Evolutionary conservation across 192 early-diverging fungal species (phyloP).

Genomic region (Coemansia sp.): DNA sequence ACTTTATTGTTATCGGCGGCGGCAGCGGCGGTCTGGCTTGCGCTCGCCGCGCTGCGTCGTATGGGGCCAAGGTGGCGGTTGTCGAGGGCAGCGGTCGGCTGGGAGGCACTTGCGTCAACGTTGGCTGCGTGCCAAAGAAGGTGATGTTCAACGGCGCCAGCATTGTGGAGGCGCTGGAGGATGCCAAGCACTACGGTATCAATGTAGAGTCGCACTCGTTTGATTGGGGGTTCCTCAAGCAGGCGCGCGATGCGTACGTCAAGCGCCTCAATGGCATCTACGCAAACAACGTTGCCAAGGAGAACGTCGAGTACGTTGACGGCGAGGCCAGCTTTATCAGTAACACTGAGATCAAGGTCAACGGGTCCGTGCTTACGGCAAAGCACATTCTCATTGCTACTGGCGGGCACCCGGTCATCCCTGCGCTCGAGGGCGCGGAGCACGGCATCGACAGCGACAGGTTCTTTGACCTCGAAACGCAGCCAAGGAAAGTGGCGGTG

Average conservation of each 20-base stretch:
- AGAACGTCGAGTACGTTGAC: conserved; percentile 76
- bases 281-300: conserved; percentile 83
- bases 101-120: conserved; percentile 93
- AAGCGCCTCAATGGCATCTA: conserved; percentile 97
- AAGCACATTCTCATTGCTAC: conserved; percentile 92
- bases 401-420: conserved; percentile 72
- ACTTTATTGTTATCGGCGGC: conserved; percentile 96
- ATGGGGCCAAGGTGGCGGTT: conserved; percentile 88
- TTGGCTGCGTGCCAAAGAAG: conserved; percentile 89
- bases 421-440: conserved; percentile 78
- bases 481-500: conserved; percentile 89
- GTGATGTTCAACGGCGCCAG: conserved; percentile 96
- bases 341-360: conserved; percentile 65
- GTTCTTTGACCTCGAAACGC: conserved; percentile 90
- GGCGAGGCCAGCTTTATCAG: conserved; percentile 85
- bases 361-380: conserved; percentile 58
- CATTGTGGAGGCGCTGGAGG: conserved; percentile 81
- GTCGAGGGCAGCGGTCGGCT: conserved; percentile 77
- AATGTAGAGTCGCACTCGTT: conserved; percentile 60
- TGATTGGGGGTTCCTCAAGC: conserved; percentile 79
- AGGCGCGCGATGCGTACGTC: conserved; percentile 95
- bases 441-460: conserved; percentile 88
- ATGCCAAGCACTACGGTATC: conserved; percentile 92
- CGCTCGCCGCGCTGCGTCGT: conserved; percentile 86
- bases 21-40: conserved; percentile 90